Evolutionary conservation across 179 eudicot species (phyloP), one percentile per base, ranked within the genome.

Genomic region (Vitellaria paradoxa): DNA sequence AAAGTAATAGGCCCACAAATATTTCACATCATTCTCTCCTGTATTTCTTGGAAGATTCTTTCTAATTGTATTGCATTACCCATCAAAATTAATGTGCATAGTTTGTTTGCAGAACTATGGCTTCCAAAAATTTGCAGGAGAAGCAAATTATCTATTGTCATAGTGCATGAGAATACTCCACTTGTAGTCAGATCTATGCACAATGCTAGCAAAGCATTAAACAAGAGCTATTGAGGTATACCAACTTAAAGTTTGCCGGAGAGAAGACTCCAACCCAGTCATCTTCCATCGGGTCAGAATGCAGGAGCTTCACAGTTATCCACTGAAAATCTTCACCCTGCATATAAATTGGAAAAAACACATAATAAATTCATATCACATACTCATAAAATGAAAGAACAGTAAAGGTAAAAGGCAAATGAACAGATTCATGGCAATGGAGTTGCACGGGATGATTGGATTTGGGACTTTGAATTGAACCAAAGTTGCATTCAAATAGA

Each of bases 221-320:
- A 11, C 3, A 10, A 52, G 73, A 20, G 60, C 46, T 15, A 52
- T 24, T 53, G n/a, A 71, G 62, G 12, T 24, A 46, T 11, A 72
- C 50, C 17, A 81, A 89, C 93, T 89, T 85, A 78, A 89, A 87
- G 1, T 77, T 86, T 42, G 88, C 90, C 1, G 91, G 91, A 60
- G 91, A 90, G 64, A 90, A 90, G 3, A 86, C 86, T 42, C 87
- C 93, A 79, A 90, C 70, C 91, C 91, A 90, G 62, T 90, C 91
- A 79, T 82, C 87, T 9, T 74, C 17, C 46, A 86, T 76, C 18
- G 91, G 88, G 15, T 82, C 23, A 52, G 83, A 77, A 30, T 78
- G 79, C 47, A 74, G 68, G 23, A 88, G 65, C 45, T 77, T 65
- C 49, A 90, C 86, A 1, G 76, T 77, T 0, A 90, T 89, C 90